Conservation (phyloP, 345 rosid species). For the Syzygium oleosum region DNA sequence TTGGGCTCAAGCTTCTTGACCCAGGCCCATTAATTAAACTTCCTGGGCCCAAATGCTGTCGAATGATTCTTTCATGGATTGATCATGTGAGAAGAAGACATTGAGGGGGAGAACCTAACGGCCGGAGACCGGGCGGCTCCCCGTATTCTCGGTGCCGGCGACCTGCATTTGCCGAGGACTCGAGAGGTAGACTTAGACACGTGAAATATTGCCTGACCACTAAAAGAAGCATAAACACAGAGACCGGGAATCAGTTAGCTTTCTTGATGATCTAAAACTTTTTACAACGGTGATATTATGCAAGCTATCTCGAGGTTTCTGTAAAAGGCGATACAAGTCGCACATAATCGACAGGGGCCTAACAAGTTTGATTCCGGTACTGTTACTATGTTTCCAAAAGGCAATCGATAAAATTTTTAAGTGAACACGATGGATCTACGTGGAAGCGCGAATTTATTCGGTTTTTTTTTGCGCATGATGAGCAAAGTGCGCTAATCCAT, state of each 20-base stretch:
- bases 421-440: neutral
- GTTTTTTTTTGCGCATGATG: neutral
- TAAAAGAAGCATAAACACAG: neutral
- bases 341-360: neutral
- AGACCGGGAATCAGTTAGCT: neutral
- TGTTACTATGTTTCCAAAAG: neutral
- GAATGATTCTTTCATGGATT: neutral
- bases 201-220: neutral
- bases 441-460: neutral
- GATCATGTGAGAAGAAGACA: neutral
- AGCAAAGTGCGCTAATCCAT: neutral
- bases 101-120: neutral
- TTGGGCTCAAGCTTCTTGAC: constrained; percentile 27
- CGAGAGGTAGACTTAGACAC: neutral
- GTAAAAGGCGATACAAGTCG: neutral
- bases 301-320: neutral
- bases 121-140: neutral
- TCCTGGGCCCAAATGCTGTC: neutral
- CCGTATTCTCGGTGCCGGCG: neutral
- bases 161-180: neutral
- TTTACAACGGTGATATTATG: neutral
- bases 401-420: neutral
- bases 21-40: neutral
- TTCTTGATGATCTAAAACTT: neutral
- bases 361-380: neutral